Conservation (phyloP, 805 yeast species). For the Saturnispora saitoi region DNA sequence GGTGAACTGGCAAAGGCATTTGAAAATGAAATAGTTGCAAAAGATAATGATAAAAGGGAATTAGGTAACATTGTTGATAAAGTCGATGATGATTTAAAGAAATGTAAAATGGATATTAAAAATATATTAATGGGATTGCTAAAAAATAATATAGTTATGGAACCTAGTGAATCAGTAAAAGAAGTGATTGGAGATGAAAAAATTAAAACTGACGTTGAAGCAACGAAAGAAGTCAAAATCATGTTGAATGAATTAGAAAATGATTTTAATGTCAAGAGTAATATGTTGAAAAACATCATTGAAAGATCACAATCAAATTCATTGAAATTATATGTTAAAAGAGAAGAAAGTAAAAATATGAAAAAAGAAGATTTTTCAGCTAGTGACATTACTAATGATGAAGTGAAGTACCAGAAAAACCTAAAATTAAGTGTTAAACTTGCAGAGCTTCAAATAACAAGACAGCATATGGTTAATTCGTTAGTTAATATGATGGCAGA, state of each 20-base stretch:
- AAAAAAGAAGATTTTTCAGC: constrained; percentile 10
- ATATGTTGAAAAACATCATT: constrained; percentile 22
- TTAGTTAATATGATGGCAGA: constrained; percentile 28
- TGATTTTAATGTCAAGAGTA: constrained; percentile 17
- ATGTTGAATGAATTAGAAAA: constrained; percentile 13
- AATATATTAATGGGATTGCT: constrained; percentile 25
- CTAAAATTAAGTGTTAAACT: constrained; percentile 32
- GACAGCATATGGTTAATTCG: constrained; percentile 47
- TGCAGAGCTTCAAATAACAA: constrained; percentile 43
- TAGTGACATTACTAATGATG: neutral
- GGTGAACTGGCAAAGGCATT: constrained; percentile 42
- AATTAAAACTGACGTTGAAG: constrained; percentile 3
- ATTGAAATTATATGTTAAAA: constrained; percentile 35
- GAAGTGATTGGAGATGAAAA: constrained; percentile 14
- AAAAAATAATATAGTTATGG: constrained; percentile 2
- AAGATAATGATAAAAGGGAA: constrained; percentile 30
- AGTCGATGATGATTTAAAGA: constrained; percentile 28
- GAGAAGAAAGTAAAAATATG: constrained; percentile 25
- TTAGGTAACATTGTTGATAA: constrained; percentile 21
- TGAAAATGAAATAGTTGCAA: constrained; percentile 41
- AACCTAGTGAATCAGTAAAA: neutral
- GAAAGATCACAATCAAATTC: constrained; percentile 38
- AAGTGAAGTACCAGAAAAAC: neutral
- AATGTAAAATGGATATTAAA: constrained; percentile 24
- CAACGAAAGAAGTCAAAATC: constrained; percentile 16